A percentile compares a stretch with the other conserved stretches of the same genome.
Evolutionary conservation across 2,329 filamentous ascomycete genomes (phyloP).

Genomic region (Myriosclerotinia scirpicola): DNA sequence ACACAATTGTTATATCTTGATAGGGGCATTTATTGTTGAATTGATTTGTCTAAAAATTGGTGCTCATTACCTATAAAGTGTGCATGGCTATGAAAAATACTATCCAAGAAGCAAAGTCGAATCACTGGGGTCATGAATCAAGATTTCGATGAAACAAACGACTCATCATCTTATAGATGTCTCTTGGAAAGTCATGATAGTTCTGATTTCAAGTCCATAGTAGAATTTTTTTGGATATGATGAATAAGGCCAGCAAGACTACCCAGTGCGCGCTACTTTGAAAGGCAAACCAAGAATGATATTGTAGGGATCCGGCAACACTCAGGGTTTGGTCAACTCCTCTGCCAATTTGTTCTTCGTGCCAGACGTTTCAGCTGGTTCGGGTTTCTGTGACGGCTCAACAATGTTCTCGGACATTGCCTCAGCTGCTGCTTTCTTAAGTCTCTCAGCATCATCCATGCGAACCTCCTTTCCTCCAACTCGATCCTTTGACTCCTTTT

Average conservation of each 20-base stretch:
- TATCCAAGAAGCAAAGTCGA: neutral
- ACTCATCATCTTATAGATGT: neutral
- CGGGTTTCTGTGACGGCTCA: slow-evolving; percentile 36
- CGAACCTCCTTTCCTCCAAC: slow-evolving; percentile 53
- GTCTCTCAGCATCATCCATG: slow-evolving; percentile 54
- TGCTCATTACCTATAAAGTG: too few species aligned
- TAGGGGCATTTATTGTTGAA: too few species aligned
- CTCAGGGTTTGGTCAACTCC: slow-evolving; percentile 34
- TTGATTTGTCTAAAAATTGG: too few species aligned
- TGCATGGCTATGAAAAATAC: neutral
- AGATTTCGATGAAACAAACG: neutral
- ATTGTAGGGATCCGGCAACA: neutral
- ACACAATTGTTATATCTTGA: too few species aligned
- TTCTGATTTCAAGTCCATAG: neutral
- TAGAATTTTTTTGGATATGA: slow-evolving; percentile 10
- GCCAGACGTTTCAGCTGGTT: slow-evolving; percentile 37
- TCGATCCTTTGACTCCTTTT: slow-evolving; percentile 70
- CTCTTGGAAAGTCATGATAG: neutral
- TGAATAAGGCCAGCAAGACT: slow-evolving; percentile 3
- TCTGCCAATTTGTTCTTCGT: slow-evolving; percentile 39
- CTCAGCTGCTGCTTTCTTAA: slow-evolving; percentile 62
- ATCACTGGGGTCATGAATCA: neutral
- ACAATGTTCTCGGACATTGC: slow-evolving; percentile 46
- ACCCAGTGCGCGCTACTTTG: neutral
- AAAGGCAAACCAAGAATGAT: neutral